These are phyloP conservation scores for Aspergillus candidus DNA, from an alignment of 2,329 filamentous ascomycete species.

Conservation along the genomic window DNA sequence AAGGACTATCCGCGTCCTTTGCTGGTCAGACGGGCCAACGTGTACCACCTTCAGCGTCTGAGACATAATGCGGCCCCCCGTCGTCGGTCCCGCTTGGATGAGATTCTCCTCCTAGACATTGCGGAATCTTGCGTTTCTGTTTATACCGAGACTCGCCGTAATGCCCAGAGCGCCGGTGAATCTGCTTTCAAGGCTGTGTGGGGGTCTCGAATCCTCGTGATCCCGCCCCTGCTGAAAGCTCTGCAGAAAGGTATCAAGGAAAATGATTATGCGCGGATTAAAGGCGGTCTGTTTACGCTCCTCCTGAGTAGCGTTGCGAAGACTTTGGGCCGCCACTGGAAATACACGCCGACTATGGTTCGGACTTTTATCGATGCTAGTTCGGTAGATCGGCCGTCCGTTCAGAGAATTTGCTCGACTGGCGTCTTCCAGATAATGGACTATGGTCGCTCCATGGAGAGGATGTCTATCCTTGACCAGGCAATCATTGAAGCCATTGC, in stretches of 20 bases:
- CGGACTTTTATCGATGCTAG: conserved; percentile 84
- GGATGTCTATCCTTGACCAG: conserved; percentile 75
- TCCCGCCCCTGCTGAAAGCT: conserved; percentile 75
- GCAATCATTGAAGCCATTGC: conserved; percentile 65
- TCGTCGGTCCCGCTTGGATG: conserved; percentile 85
- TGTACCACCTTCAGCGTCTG: conserved; percentile 89
- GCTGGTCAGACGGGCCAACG: conserved; percentile 85
- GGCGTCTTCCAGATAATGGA: conserved; percentile 83
- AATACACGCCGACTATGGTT: conserved; percentile 85
- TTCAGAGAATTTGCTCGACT: conserved; percentile 78
- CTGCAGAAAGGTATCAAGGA: conserved; percentile 71
- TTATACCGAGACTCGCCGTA: conserved; percentile 92
- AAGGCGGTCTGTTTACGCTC: conserved; percentile 86
- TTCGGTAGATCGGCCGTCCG: conserved; percentile 85
- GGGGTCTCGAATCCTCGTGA: conserved; percentile 79
- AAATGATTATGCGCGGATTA: conserved; percentile 84
- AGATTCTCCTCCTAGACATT: conserved; percentile 74
- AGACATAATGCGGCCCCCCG: conserved; percentile 88
- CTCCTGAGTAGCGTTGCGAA: conserved; percentile 83
- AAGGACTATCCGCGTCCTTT: conserved; percentile 90
- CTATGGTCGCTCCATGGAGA: conserved; percentile 81
- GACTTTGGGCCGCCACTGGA: conserved; percentile 87
- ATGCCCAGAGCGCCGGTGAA: conserved; percentile 85
- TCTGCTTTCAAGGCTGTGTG: conserved; percentile 88
- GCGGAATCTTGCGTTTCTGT: conserved; percentile 83